Percentiles rank a stretch among this genome's conserved stretches.
Evolutionary conservation across 2,329 filamentous ascomycete genomes (phyloP).

Genomic region (Helotiales sp.): DNA sequence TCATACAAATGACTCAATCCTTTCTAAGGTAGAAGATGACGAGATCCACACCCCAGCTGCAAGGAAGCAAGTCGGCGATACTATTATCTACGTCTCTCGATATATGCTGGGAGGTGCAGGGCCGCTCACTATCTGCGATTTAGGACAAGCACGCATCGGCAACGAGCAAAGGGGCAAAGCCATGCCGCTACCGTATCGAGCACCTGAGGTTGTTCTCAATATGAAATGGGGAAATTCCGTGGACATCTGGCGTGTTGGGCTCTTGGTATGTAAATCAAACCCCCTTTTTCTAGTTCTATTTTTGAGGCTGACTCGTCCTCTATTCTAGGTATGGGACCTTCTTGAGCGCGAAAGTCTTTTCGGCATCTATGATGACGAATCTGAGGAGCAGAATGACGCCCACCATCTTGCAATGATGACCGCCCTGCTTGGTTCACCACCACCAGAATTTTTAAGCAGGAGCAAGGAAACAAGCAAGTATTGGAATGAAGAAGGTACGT

Average conservation of each 20-base stretch:
- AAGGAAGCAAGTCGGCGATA: constrained; percentile 17
- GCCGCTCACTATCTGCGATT: constrained; percentile 16
- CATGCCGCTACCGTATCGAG: constrained; percentile 29
- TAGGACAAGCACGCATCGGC: constrained; percentile 18
- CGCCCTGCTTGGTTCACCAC: constrained; percentile 21
- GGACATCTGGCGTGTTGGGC: constrained; percentile 38
- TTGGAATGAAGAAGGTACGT: constrained; percentile 17
- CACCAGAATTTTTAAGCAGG: constrained; percentile 19
- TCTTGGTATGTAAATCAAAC: constrained; percentile 31
- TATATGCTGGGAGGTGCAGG: constrained; percentile 16
- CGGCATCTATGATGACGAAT: constrained; percentile 16
- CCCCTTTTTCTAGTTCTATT: background rate
- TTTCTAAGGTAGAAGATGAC: constrained; percentile 18
- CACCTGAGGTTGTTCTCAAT: constrained; percentile 38
- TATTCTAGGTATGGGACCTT: constrained; percentile 19
- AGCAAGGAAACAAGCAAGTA: constrained; percentile 22
- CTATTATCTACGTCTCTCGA: constrained; percentile 13
- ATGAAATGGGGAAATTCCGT: constrained; percentile 37
- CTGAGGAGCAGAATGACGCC: constrained; percentile 15
- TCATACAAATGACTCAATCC: constrained; percentile 16
- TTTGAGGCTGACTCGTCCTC: constrained; percentile 13
- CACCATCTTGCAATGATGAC: constrained; percentile 20
- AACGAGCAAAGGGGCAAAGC: constrained; percentile 7
- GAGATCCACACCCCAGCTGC: constrained; percentile 15
- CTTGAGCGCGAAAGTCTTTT: constrained; percentile 22